Percentiles rank a stretch among this genome's conserved stretches.
These are phyloP conservation scores for Cenchrus fungigraminus DNA, from an alignment of 176 grass and related monocot genomes.

Conservation along the genomic window DNA sequence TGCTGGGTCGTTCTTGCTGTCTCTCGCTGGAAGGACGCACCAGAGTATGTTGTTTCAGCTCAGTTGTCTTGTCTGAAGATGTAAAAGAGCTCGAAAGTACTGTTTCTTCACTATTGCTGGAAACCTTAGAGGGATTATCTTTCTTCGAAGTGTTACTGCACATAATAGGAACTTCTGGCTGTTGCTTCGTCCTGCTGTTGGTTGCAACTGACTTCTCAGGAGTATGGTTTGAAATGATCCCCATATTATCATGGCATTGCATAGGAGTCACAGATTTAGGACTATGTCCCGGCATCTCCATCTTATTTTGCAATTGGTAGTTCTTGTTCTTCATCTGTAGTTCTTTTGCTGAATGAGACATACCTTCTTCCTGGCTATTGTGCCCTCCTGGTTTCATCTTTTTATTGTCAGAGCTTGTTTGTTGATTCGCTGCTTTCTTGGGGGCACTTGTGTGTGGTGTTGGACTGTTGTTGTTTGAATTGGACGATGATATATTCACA, in stretches of 20 bases:
- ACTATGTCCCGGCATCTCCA: constrained; percentile 28
- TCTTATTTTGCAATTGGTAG: constrained; percentile 21
- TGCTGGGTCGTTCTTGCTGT: constrained; percentile 34
- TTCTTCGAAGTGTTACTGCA: constrained; percentile 16
- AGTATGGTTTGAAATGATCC: constrained; percentile 20
- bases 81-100: constrained; percentile 29
- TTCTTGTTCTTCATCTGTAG: constrained; percentile 27
- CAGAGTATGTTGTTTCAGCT: constrained; percentile 39
- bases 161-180: constrained; percentile 2
- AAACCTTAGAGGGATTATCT: constrained; percentile 11
- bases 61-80: constrained; percentile 36
- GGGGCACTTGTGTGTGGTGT: not conserved
- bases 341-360: constrained; percentile 14
- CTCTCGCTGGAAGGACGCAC: constrained; percentile 55
- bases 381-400: constrained; percentile 22
- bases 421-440: constrained; percentile 30
- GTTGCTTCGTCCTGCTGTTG: constrained; percentile 34
- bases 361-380: constrained; percentile 34
- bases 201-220: constrained; percentile 29
- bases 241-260: constrained; percentile 37
- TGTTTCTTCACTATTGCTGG: not conserved
- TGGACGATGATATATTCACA: constrained; percentile 5
- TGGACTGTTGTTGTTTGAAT: constrained; percentile 30
- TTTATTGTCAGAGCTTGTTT: constrained; percentile 20
- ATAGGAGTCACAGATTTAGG: constrained; percentile 25